Evolutionary conservation across 2,329 filamentous ascomycete species (phyloP).

Genomic region (Furcasterigmium furcatum): DNA sequence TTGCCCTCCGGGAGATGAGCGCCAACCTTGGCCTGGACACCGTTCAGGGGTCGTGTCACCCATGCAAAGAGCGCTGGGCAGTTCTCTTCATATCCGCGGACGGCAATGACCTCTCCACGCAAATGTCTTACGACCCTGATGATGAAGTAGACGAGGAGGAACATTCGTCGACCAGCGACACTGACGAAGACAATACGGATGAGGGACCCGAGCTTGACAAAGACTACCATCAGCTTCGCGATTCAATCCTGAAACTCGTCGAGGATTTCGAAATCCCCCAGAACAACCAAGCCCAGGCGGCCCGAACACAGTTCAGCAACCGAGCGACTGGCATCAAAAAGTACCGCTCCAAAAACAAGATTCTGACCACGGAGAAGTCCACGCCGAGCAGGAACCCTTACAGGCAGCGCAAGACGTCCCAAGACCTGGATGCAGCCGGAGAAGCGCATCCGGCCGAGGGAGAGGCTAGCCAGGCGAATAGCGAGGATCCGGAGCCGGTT

Average conservation of each 20-base stretch:
- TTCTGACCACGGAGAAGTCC: slow-evolving; percentile 47
- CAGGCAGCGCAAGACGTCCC: not conserved
- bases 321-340: slow-evolving; percentile 60
- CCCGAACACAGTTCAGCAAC: slow-evolving; percentile 67
- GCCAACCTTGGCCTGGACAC: slow-evolving; percentile 62
- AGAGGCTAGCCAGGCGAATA: slow-evolving; percentile 6
- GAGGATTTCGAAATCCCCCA: slow-evolving; percentile 80
- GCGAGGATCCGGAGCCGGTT: slow-evolving; percentile 32
- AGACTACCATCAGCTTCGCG: slow-evolving; percentile 77
- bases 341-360: slow-evolving; percentile 57
- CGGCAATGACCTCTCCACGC: slow-evolving; percentile 65
- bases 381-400: slow-evolving; percentile 59
- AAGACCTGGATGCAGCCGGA: not conserved
- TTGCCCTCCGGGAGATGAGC: slow-evolving; percentile 69
- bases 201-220: slow-evolving; percentile 65
- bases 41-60: slow-evolving; percentile 67
- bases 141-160: slow-evolving; percentile 63
- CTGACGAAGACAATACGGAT: slow-evolving; percentile 60
- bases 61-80: slow-evolving; percentile 79
- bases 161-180: slow-evolving; percentile 56
- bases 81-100: slow-evolving; percentile 76
- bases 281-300: slow-evolving; percentile 55
- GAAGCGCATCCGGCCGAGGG: slow-evolving; percentile 9
- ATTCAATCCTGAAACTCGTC: slow-evolving; percentile 76
- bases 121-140: slow-evolving; percentile 70